Percentiles rank a stretch among this genome's conserved stretches.
These are phyloP conservation scores for Kazachstania psychrophila DNA, from an alignment of 805 yeast genomes.

Conservation along the genomic window DNA sequence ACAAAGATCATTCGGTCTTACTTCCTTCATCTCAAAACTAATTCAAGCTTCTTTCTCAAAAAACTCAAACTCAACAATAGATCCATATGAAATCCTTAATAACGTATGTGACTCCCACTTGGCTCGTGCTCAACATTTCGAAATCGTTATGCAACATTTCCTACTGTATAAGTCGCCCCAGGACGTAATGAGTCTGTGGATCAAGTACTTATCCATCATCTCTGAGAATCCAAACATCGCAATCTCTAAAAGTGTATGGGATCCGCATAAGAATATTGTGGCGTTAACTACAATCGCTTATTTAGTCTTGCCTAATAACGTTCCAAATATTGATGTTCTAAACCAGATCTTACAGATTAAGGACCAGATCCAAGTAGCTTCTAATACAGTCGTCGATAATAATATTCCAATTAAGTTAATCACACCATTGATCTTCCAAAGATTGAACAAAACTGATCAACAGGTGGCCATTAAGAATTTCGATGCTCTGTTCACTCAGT, in stretches of 20 bases:
- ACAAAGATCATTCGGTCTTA: slow-evolving; percentile 6
- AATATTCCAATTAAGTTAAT: neutral
- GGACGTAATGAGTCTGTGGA: slow-evolving; percentile 28
- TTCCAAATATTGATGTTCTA: slow-evolving; percentile 15
- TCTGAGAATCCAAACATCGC: slow-evolving; percentile 11
- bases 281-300: slow-evolving; percentile 22
- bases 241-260: slow-evolving; percentile 4
- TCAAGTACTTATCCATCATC: slow-evolving; percentile 19
- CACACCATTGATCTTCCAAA: neutral
- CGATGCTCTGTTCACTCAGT: slow-evolving; percentile 8
- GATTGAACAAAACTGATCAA: neutral
- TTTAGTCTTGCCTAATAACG: slow-evolving; percentile 16
- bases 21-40: neutral
- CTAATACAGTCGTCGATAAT: neutral
- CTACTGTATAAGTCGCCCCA: slow-evolving; percentile 14
- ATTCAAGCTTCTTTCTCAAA: slow-evolving; percentile 4
- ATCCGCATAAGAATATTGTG: slow-evolving; percentile 16
- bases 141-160: slow-evolving; percentile 17
- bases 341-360: slow-evolving; percentile 19
- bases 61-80: slow-evolving; percentile 6
- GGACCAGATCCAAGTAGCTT: neutral
- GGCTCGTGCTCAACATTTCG: slow-evolving; percentile 25
- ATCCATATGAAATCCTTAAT: slow-evolving; percentile 23
- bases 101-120: slow-evolving; percentile 19
- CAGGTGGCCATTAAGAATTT: slow-evolving; percentile 3